Conservation (phyloP, 768 basidiomycete genomes). For the Lanmaoa rubissima region DNA sequence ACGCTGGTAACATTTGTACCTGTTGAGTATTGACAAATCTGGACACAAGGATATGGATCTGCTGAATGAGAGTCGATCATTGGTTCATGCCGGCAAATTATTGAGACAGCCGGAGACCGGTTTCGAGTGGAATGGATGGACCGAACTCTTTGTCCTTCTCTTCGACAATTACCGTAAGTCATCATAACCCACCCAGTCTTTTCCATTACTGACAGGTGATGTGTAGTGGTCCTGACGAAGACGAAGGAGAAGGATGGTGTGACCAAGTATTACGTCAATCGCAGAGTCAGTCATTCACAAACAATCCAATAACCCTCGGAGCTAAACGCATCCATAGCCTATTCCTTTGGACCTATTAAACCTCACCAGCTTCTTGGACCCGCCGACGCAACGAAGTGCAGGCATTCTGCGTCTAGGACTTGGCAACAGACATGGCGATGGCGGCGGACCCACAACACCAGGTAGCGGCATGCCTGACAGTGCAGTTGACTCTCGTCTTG, state of each 20-base stretch:
- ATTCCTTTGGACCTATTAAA: slow-evolving; percentile 91
- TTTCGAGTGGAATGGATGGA: slow-evolving; percentile 87
- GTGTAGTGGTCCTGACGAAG: slow-evolving; percentile 85
- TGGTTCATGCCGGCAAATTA: slow-evolving; percentile 82
- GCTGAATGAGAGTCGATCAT: slow-evolving; percentile 73
- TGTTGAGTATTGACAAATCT: neutral
- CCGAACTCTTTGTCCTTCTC: slow-evolving; percentile 83
- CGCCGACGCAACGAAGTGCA: slow-evolving; percentile 69
- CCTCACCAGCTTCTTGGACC: slow-evolving; percentile 79
- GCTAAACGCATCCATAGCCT: slow-evolving; percentile 49
- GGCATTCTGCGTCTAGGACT: slow-evolving; percentile 67
- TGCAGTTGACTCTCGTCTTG: slow-evolving; percentile 64
- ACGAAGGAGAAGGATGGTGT: slow-evolving; percentile 73
- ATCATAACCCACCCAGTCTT: too few relatives aligned
- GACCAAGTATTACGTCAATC: slow-evolving; percentile 76
- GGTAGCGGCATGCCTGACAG: slow-evolving; percentile 37
- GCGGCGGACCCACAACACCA: slow-evolving; percentile 24
- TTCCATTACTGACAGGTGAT: slow-evolving; percentile 10
- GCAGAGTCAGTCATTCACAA: slow-evolving; percentile 52
- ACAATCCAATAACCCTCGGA: neutral
- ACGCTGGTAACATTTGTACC: neutral
- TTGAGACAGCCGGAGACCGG: slow-evolving; percentile 87
- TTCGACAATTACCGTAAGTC: slow-evolving; percentile 92
- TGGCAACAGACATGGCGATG: slow-evolving; percentile 35
- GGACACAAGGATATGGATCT: slow-evolving; percentile 80